Base-by-base conservation (phyloP, 257 asterid genomes). In the Solanum etuberosum region DNA sequence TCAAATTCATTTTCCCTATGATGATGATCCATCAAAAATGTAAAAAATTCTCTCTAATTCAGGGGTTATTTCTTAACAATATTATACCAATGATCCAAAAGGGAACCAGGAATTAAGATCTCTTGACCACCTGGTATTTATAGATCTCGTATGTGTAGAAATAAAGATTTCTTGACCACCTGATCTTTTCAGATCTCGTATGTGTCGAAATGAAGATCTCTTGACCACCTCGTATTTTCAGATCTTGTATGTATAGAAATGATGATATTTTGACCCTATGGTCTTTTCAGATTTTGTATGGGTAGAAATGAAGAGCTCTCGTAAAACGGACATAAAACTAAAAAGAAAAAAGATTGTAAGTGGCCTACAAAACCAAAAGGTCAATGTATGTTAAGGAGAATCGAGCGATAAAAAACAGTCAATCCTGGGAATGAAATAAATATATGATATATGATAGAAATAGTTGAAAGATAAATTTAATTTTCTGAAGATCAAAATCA, bases 1-100 rank as follows among this genome's bases (percentile, higher is more conserved):
- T 92, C 92, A 86, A 87, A 86, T 63, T 86, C 92, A 34, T 63
- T 91, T 51, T 85, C 90, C 63, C 73, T 88, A 38, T 78, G 25
- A 74, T 74, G 63, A 88, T 88, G 86, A 34, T 93, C 94, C 94
- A 93, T 89, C 11, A 15, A 42, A 74, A 27, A 77, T n/a, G 3
- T 40, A 7, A 27, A 25, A 27, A 6, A n/a, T 1, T 77, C 7
- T 42, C 31, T 42, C 21, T 12, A 73, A 73, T 20, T 73, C 1
- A 23, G 51, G 46, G 21, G 83, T n/a, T 77, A 38, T 43, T 15
- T 78, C 38, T 42, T 43, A 76, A 40, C 8, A 43, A 27, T 20
- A 43, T 2, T 43, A 16, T 27, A 27, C 3, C 84, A 78, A 80
- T 29, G 67, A 80, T 80, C 68, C 65, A 80, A 74, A 10, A 68